phyloP scores from a whole-genome alignment of 768 basidiomycete species.

The Podaxis sp. region DNA sequence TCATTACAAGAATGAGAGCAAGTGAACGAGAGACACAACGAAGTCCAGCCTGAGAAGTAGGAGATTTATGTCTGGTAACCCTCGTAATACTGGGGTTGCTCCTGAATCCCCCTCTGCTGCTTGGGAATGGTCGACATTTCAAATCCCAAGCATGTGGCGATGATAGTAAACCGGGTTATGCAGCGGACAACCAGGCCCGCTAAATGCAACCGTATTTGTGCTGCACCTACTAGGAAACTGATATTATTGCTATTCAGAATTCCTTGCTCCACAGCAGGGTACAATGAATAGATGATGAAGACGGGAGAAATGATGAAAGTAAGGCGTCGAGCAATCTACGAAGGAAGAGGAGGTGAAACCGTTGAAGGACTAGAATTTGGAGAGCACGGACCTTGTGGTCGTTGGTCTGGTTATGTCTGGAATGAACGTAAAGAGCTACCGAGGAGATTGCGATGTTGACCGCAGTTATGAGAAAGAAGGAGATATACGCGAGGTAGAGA shows the following conservation, averaged over 20 bases:
- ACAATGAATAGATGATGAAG: background rate
- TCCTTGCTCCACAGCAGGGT: background rate
- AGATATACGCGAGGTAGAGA: background rate
- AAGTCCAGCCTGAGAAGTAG: background rate
- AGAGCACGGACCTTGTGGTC: background rate
- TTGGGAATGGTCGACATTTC: background rate
- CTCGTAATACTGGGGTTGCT: background rate
- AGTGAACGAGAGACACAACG: background rate
- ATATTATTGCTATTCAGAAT: background rate
- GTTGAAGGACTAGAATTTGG: background rate
- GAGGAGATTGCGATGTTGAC: background rate
- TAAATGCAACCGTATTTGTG: background rate
- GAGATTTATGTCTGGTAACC: background rate
- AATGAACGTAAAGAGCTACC: background rate
- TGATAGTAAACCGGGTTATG: conserved; percentile 3
- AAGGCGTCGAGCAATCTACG: background rate
- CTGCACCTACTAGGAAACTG: background rate
- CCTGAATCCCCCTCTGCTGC: background rate
- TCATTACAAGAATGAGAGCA: background rate
- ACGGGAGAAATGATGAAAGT: background rate
- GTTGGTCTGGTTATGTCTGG: background rate
- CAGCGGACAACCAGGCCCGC: background rate
- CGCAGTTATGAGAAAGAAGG: background rate
- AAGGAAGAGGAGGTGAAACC: background rate
- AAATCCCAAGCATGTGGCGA: conserved; percentile 1